Conservation (phyloP, 2,329 filamentous ascomycete genomes). For the Elsinoe perseae region DNA sequence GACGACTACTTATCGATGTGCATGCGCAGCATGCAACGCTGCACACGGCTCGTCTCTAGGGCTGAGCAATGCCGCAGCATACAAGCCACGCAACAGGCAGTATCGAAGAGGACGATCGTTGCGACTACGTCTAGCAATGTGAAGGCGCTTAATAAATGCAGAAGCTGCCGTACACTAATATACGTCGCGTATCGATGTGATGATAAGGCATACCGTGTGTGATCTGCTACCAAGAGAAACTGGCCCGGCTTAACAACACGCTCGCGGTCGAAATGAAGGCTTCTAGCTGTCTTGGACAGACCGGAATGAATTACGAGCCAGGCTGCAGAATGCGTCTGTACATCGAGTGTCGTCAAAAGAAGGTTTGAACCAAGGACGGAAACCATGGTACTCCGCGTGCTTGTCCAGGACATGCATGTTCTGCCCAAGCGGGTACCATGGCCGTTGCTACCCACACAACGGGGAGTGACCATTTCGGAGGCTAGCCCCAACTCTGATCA, state of each 20-base stretch:
- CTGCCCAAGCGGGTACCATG: neutral
- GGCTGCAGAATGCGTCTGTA: neutral
- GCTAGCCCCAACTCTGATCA: conserved; percentile 2
- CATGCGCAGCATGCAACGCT: too few species aligned
- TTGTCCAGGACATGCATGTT: conserved; percentile 4
- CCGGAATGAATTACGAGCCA: neutral
- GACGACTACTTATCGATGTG: too few species aligned
- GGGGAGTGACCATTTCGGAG: neutral
- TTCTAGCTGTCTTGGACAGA: neutral
- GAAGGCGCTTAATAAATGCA: too few species aligned
- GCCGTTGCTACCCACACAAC: neutral
- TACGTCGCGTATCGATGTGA: too few species aligned
- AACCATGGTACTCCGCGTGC: neutral
- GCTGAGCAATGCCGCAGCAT: too few species aligned
- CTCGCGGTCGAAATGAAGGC: neutral
- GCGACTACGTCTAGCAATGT: too few species aligned
- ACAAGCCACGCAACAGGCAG: too few species aligned
- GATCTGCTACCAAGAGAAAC: too few species aligned
- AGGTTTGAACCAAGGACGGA: neutral
- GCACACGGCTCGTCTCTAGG: neutral
- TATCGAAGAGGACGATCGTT: too few species aligned
- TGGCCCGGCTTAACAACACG: too few species aligned
- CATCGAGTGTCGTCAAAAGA: neutral
- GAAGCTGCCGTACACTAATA: too few species aligned
- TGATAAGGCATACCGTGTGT: too few species aligned